These are phyloP conservation scores for Pelargonium cotyledonis DNA, from an alignment of 441 rosid species.

Conservation along the genomic window DNA sequence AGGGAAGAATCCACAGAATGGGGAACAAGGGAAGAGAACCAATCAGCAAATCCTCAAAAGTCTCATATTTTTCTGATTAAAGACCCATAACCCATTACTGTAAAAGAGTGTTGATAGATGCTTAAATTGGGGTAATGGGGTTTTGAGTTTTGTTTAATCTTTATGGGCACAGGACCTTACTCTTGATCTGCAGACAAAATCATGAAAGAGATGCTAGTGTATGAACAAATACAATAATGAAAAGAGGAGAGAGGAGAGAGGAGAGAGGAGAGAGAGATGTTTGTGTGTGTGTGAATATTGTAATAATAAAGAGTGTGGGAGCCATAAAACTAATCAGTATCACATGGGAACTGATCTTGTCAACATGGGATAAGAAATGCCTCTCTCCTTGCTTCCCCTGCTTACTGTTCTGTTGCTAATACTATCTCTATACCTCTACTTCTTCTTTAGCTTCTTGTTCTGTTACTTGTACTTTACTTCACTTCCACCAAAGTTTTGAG, in stretches of 20 bases:
- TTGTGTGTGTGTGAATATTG: constrained; percentile 14
- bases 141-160: constrained; percentile 11
- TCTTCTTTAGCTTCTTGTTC: no score
- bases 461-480: no score
- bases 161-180: constrained; percentile 20
- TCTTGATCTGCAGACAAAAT: constrained; percentile 34
- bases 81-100: constrained; percentile 15
- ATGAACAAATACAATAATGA: not conserved
- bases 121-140: constrained; percentile 18
- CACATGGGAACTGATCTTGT: constrained; percentile 34
- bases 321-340: constrained; percentile 23
- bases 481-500: no score
- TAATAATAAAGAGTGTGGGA: constrained; percentile 23
- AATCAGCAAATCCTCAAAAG: constrained; percentile 23
- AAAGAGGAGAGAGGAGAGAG: constrained; percentile 14
- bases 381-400: no score
- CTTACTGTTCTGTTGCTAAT: no score
- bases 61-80: constrained; percentile 11
- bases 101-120: constrained; percentile 7
- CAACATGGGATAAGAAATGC: not conserved
- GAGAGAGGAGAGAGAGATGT: not conserved
- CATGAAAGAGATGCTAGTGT: constrained; percentile 18
- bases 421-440: no score
- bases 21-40: constrained; percentile 24
- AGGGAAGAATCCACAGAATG: constrained; percentile 33